phyloP scores from a whole-genome alignment of 2,329 filamentous ascomycete genomes.

The Fusarium penzigii region DNA sequence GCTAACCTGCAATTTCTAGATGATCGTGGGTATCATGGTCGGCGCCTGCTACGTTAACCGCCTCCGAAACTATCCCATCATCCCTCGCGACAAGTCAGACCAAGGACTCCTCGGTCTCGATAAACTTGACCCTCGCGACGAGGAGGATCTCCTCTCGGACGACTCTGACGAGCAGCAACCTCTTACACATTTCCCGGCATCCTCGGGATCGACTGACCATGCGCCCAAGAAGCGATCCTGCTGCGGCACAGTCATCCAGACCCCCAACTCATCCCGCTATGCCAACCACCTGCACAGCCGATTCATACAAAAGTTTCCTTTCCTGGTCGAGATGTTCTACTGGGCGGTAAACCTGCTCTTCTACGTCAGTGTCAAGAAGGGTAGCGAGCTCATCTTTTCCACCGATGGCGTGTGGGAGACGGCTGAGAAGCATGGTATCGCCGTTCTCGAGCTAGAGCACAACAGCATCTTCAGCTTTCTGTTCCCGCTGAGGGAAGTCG shows the following conservation, averaged over 20 bases:
- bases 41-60: conserved; percentile 32
- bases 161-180: conserved; percentile 20
- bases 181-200: conserved; percentile 6
- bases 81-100: conserved; percentile 18
- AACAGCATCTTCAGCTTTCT: conserved; percentile 49
- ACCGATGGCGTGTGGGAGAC: conserved; percentile 53
- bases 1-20: conserved; percentile 13
- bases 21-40: conserved; percentile 32
- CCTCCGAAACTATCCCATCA: conserved; percentile 26
- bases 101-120: conserved; percentile 24
- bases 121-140: conserved; percentile 25
- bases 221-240: conserved; percentile 51
- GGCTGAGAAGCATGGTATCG: conserved; percentile 55
- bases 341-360: conserved; percentile 67
- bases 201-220: conserved; percentile 27
- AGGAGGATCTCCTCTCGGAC: conserved; percentile 17
- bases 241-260: conserved; percentile 51
- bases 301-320: conserved; percentile 65
- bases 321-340: conserved; percentile 74
- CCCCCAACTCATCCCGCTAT: conserved; percentile 63
- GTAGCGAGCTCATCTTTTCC: conserved; percentile 35
- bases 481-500: conserved; percentile 52
- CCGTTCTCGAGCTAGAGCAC: conserved; percentile 57
- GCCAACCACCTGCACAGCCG: conserved; percentile 60
- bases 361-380: conserved; percentile 43